Evolutionary conservation across 768 basidiomycete species (phyloP).

Genomic region (Mycena chlorophos): DNA sequence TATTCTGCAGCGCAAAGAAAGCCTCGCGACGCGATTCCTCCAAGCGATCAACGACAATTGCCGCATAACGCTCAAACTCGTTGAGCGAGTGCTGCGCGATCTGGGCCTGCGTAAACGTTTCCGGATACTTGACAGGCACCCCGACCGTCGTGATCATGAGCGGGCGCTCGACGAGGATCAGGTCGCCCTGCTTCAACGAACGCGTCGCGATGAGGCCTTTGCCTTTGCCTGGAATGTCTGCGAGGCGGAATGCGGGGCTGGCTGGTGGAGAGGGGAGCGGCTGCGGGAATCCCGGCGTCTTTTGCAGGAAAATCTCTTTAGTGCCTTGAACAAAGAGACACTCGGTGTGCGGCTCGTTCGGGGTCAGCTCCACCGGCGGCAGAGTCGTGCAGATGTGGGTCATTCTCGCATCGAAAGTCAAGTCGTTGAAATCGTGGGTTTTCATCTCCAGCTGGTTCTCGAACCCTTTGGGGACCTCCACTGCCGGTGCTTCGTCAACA

Average conservation of each 20-base stretch:
- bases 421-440: too few species aligned
- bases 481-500: too few species aligned
- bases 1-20: conserved; percentile 28
- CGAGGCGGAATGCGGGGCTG: background rate
- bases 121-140: background rate
- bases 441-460: too few species aligned
- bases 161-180: background rate
- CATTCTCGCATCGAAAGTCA: too few species aligned
- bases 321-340: conserved; percentile 4
- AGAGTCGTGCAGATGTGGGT: too few species aligned
- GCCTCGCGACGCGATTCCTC: conserved; percentile 17
- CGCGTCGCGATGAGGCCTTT: background rate
- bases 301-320: conserved; percentile 6
- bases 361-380: too few species aligned
- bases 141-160: background rate
- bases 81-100: conserved; percentile 1
- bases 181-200: background rate
- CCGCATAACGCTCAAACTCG: conserved; percentile 23
- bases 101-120: background rate
- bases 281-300: background rate
- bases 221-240: background rate
- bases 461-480: too few species aligned
- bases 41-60: conserved; percentile 24
- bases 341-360: conserved; percentile 6
- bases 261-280: background rate